Percentiles rank a stretch among this genome's conserved stretches.
These are phyloP conservation scores for Jaapia argillacea DNA, from an alignment of 768 basidiomycete species.

Conservation along the genomic window DNA sequence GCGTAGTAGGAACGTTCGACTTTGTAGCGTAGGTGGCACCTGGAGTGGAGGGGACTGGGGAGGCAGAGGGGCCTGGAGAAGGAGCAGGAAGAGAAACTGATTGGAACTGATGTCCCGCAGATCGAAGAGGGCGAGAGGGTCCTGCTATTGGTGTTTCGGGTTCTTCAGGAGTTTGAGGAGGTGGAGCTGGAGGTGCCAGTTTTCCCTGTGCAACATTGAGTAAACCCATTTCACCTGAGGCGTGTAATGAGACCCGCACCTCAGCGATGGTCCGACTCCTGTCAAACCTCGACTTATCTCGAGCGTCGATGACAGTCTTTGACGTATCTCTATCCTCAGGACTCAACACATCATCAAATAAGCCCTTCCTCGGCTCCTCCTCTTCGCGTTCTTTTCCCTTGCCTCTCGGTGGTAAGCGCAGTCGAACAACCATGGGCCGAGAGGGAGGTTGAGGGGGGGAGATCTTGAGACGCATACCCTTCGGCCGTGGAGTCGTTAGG, in stretches of 20 bases:
- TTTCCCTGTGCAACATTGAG: conserved; percentile 31
- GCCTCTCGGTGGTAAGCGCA: conserved; percentile 48
- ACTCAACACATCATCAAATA: conserved; percentile 79
- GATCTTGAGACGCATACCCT: conserved; percentile 1
- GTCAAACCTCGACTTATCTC: conserved; percentile 68
- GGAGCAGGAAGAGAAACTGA: conserved; percentile 20
- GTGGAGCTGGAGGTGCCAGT: conserved; percentile 31
- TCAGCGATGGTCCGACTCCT: conserved; percentile 64
- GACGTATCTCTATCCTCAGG: conserved; percentile 61
- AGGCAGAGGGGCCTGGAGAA: conserved; percentile 13
- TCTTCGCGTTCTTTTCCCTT: conserved; percentile 55
- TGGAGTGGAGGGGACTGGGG: conserved; percentile 30
- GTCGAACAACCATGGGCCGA: conserved; percentile 33
- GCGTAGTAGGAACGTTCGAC: conserved; percentile 26
- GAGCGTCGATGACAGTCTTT: conserved; percentile 49
- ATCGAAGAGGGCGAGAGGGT: conserved; percentile 55
- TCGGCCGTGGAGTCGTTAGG: conserved; percentile 18
- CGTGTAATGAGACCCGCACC: conserved; percentile 40
- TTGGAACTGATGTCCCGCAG: conserved; percentile 32
- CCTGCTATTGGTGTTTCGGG: conserved; percentile 34
- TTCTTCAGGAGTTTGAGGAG: conserved; percentile 25
- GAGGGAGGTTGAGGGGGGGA: conserved; percentile 16
- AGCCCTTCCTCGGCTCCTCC: conserved; percentile 40
- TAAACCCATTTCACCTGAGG: conserved; percentile 11
- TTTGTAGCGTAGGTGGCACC: conserved; percentile 18